phyloP scores from a whole-genome alignment of 164 flowering plant species.

The Chimonanthus praecox region DNA sequence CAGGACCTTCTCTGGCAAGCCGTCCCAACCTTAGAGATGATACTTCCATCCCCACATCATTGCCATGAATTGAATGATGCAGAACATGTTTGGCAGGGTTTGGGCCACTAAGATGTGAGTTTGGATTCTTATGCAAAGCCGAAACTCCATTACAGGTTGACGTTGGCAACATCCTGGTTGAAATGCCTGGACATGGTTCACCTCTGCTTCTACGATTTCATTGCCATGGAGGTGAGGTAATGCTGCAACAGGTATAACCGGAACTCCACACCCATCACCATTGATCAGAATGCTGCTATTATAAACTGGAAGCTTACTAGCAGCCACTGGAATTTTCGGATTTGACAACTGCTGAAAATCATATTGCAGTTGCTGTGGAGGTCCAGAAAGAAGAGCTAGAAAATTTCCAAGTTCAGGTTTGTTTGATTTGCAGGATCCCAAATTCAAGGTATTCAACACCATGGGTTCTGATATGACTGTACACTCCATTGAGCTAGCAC shows the following conservation, averaged over 20 bases:
- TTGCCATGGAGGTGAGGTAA: conserved; percentile 20
- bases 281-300: conserved; percentile 9
- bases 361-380: conserved; percentile 27
- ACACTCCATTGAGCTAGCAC: conserved; percentile 12
- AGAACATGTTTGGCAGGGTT: conserved; percentile 19
- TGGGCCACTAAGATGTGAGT: conserved; percentile 14
- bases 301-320: conserved; percentile 19
- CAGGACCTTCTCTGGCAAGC: conserved; percentile 11
- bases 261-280: conserved; percentile 20
- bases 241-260: conserved; percentile 13
- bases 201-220: conserved; percentile 15
- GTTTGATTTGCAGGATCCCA: conserved; percentile 19
- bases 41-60: conserved; percentile 17
- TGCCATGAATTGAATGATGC: conserved; percentile 16
- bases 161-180: conserved; percentile 18
- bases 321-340: conserved; percentile 11
- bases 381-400: conserved; percentile 45
- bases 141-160: conserved; percentile 12
- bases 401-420: conserved; percentile 31
- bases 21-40: conserved; percentile 18
- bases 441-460: conserved; percentile 16
- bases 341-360: conserved; percentile 30
- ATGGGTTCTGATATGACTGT: conserved; percentile 25
- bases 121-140: conserved; percentile 14
- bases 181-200: conserved; percentile 15